Evolutionary conservation across 495 filamentous ascomycete species (phyloP), one percentile per base, ranked within the genome.

Genomic region (Penicillium longicatenatum): DNA sequence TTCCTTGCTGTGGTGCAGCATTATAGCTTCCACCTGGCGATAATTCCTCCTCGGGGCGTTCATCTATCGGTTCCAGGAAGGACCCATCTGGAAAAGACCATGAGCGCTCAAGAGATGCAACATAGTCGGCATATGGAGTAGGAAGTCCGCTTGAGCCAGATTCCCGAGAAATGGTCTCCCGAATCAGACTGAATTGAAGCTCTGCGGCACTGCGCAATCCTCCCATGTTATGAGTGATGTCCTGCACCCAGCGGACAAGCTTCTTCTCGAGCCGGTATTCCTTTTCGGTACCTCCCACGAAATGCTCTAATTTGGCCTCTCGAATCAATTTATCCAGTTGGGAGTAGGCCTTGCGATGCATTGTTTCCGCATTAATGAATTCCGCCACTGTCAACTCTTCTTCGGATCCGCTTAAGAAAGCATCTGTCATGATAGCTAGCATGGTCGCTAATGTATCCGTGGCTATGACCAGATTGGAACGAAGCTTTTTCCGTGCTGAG

Each of bases 301-400:
- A 96, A 63, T 97, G 91, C 71, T 98, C 94, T 57, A 89, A 89
- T 65, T 92, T 97, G 4, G 93, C 87, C 65, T 98, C 94, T 60
- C 82, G 82, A 0, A 97, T 81, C 52, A 93, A 86, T 69, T 90
- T 94, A 30, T 87, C 84, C 62, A 98, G 80, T 43, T 84, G 82
- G 9, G 79, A 76, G 63, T 92, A 88, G n/a, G 84, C 83, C 22
- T 85, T 83, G 52, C 81, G 83, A 67, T 93, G 92, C 8, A 79
- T 79, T 3, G 83, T 65, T n/a, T 86, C 83, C 24, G 87, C 85
- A 31, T 82, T 79, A n/a, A 78, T 71, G 67, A 91, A 94, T 41
- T 82, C 75, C 2, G 77, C 67, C 0, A 85, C 79, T 41, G 79
- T 67, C 17, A 97, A 73, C 54, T 96, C 91, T 42, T 89, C 81